These are phyloP conservation scores for Pichia pseudocactophila DNA, from an alignment of 805 yeast genomes.

Conservation along the genomic window DNA sequence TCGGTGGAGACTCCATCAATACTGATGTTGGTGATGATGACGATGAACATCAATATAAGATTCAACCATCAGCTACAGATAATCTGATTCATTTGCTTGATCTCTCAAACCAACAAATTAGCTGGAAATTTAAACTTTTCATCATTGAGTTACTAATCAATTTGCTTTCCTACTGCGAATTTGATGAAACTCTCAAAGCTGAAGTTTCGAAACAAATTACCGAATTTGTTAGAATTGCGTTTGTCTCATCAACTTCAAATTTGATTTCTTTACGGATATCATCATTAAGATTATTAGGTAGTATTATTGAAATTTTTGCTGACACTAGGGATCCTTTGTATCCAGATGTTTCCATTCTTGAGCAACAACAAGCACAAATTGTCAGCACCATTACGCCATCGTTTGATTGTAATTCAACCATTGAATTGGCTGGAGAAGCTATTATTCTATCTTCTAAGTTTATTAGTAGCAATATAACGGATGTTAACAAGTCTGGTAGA, in stretches of 20 bases:
- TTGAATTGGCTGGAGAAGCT: conserved; percentile 68
- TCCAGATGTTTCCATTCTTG: conserved; percentile 61
- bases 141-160: conserved; percentile 39
- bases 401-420: conserved; percentile 62
- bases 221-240: conserved; percentile 70
- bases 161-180: conserved; percentile 32
- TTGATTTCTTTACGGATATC: conserved; percentile 47
- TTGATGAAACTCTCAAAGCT: conserved; percentile 31
- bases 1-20: conserved; percentile 1
- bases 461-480: conserved; percentile 50
- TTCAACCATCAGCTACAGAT: not conserved
- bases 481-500: conserved; percentile 40
- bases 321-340: conserved; percentile 61
- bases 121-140: conserved; percentile 46
- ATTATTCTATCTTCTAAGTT: conserved; percentile 71
- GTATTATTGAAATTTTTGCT: conserved; percentile 52
- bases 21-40: conserved; percentile 19
- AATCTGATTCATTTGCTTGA: conserved; percentile 19
- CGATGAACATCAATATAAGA: not conserved
- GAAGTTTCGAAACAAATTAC: conserved; percentile 39
- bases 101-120: conserved; percentile 43
- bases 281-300: conserved; percentile 62
- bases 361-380: conserved; percentile 92
- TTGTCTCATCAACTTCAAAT: conserved; percentile 70
- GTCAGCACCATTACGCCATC: conserved; percentile 85